Percentiles rank a stretch among this genome's conserved stretches.
Evolutionary conservation across 805 yeast genomes (phyloP).

Genomic region (Ogataea siamensis): DNA sequence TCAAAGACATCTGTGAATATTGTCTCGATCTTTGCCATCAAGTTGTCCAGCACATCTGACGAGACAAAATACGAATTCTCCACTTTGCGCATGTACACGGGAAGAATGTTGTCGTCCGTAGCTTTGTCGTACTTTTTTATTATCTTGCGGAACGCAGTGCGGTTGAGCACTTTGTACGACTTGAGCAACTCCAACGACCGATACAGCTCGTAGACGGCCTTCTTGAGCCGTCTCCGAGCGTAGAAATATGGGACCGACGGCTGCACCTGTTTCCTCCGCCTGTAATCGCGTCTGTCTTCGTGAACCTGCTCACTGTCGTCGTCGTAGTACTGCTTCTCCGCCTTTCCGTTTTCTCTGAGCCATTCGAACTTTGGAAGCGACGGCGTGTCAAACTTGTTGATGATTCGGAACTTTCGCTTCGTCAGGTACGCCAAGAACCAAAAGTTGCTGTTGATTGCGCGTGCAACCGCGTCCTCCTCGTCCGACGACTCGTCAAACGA

Average conservation of each 20-base stretch:
- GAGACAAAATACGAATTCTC: constrained; percentile 57
- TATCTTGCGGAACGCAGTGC: constrained; percentile 87
- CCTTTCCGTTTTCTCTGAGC: constrained; percentile 29
- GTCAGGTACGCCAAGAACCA: constrained; percentile 25
- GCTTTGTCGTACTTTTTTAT: constrained; percentile 88
- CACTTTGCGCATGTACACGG: constrained; percentile 54
- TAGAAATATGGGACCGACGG: constrained; percentile 51
- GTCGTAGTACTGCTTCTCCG: constrained; percentile 37
- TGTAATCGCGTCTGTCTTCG: constrained; percentile 46
- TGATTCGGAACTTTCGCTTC: constrained; percentile 27
- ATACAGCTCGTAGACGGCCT: constrained; percentile 70
- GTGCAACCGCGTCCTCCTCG: constrained; percentile 12
- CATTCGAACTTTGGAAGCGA: constrained; percentile 40
- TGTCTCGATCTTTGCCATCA: constrained; percentile 63
- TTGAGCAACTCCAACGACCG: constrained; percentile 67
- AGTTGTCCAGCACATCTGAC: constrained; percentile 64
- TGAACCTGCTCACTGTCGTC: constrained; percentile 31
- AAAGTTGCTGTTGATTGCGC: constrained; percentile 13
- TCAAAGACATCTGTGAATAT: constrained; percentile 66
- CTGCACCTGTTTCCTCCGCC: constrained; percentile 25
- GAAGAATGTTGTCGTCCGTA: constrained; percentile 42
- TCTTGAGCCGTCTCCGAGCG: constrained; percentile 66
- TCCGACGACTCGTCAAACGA: constrained; percentile 16
- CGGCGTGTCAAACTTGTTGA: constrained; percentile 41
- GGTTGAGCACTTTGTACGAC: constrained; percentile 71